Evolutionary conservation across 2,329 filamentous ascomycete genomes (phyloP).

Genomic region (Phaeosphaeriaceae sp.): DNA sequence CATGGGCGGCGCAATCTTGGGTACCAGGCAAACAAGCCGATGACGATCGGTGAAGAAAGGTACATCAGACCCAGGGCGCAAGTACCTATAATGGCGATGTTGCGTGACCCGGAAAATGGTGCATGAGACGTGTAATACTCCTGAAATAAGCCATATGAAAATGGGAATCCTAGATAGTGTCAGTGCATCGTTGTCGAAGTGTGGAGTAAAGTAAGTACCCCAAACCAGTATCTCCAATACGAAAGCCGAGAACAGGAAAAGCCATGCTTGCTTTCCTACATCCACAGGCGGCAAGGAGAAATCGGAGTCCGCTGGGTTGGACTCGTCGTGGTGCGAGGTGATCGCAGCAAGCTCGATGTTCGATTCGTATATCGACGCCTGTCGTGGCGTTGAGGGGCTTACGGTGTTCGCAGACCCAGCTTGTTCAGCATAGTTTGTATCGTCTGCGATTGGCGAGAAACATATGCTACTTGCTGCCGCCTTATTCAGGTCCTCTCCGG

Average conservation of each 20-base stretch:
- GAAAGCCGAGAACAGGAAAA: slow-evolving; percentile 59
- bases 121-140: slow-evolving; percentile 69
- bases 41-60: slow-evolving; percentile 51
- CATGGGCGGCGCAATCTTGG: slow-evolving; percentile 39
- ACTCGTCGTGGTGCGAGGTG: background rate
- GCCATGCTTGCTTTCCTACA: slow-evolving; percentile 59
- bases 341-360: background rate
- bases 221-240: slow-evolving; percentile 61
- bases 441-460: background rate
- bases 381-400: background rate
- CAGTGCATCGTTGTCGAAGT: background rate
- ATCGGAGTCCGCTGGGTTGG: slow-evolving; percentile 7
- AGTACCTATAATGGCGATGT: slow-evolving; percentile 70
- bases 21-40: slow-evolving; percentile 43
- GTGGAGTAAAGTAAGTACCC: slow-evolving; percentile 32
- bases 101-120: slow-evolving; percentile 61
- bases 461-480: background rate
- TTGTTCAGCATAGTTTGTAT: background rate
- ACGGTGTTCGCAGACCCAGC: background rate
- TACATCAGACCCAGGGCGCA: slow-evolving; percentile 63
- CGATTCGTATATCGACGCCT: background rate
- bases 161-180: slow-evolving; percentile 65
- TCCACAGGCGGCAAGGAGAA: slow-evolving; percentile 54
- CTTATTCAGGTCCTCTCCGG: background rate
- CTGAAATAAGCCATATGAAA: slow-evolving; percentile 74